Conservation (phyloP, 345 rosid species). For the Corchorus capsularis region DNA sequence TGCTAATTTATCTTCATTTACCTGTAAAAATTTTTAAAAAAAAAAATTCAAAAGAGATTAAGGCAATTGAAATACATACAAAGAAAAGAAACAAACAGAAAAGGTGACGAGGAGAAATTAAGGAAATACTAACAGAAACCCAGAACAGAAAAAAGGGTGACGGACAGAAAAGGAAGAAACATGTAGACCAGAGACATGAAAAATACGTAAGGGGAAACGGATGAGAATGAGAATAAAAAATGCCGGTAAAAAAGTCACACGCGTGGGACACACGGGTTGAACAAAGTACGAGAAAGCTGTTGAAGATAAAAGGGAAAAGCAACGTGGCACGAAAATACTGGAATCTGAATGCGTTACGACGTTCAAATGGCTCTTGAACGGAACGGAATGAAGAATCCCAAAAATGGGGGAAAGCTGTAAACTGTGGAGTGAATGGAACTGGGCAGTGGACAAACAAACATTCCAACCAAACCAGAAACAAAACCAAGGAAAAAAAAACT, state of each 20-base stretch:
- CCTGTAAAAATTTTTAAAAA: conserved; percentile 29
- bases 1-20: neutral
- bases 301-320: conserved; percentile 14
- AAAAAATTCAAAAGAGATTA: neutral
- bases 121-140: neutral
- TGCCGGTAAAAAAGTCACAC: conserved; percentile 10
- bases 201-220: neutral
- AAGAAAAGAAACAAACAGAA: neutral
- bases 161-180: neutral
- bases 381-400: neutral
- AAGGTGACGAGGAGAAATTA: neutral
- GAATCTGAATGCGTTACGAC: conserved; percentile 14
- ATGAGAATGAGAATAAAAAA: neutral
- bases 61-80: neutral
- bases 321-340: conserved; percentile 15
- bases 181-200: neutral
- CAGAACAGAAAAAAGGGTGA: neutral
- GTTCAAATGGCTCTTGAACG: conserved; percentile 18
- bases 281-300: neutral
- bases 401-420: neutral
- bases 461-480: neutral
- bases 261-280: neutral
- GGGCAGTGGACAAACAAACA: neutral
- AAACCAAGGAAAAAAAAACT: conserved; percentile 16
- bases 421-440: conserved; percentile 6